Percentiles rank a stretch among this genome's conserved stretches.
phyloP scores from a whole-genome alignment of 2,329 filamentous ascomycete species.

The Venturia aucupariae region DNA sequence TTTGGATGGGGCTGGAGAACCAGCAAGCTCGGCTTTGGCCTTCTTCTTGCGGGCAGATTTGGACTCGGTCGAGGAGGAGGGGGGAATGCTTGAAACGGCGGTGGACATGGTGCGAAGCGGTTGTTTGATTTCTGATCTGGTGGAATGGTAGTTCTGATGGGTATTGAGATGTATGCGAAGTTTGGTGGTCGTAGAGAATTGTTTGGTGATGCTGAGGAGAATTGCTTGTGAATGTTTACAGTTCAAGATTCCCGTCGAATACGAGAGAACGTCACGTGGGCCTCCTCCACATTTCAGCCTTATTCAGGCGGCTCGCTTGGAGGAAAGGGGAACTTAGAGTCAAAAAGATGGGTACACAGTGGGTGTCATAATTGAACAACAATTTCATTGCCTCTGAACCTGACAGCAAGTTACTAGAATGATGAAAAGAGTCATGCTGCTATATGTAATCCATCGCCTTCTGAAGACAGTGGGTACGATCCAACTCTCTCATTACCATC shows the following conservation, averaged over 20 bases:
- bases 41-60: conserved; percentile 47
- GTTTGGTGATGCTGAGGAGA: not conserved
- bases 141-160: not conserved
- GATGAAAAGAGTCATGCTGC: too few species aligned
- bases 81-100: conserved; percentile 3
- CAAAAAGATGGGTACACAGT: too few species aligned
- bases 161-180: not conserved
- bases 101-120: conserved; percentile 3
- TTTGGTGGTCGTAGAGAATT: not conserved
- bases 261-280: not conserved
- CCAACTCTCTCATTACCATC: too few species aligned
- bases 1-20: conserved; percentile 26
- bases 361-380: too few species aligned
- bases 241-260: not conserved
- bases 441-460: too few species aligned
- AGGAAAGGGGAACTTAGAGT: not conserved
- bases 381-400: too few species aligned
- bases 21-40: conserved; percentile 33
- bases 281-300: not conserved
- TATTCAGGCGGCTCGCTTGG: not conserved
- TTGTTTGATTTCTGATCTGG: not conserved
- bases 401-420: too few species aligned
- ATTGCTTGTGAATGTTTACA: not conserved
- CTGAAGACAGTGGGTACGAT: too few species aligned
- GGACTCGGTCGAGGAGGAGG: conserved; percentile 20